Percentiles rank a stretch among this genome's conserved stretches.
Evolutionary conservation across 768 basidiomycete genomes (phyloP).

Genomic region (Lentinula sp.): DNA sequence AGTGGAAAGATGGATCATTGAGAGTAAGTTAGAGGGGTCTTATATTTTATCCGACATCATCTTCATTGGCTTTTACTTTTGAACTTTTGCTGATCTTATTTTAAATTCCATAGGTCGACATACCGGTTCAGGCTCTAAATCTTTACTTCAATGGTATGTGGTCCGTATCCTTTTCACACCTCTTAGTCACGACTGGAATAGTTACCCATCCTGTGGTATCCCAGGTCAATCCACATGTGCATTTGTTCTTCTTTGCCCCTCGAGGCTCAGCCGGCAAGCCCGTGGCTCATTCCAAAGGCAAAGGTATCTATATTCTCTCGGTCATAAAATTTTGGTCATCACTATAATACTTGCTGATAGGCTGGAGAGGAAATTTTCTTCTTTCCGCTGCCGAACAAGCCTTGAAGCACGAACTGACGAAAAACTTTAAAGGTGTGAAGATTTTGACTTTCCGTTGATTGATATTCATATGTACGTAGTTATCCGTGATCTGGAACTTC

Average conservation of each 20-base stretch:
- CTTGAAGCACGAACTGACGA: slow-evolving; percentile 91
- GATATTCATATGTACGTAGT: slow-evolving; percentile 29
- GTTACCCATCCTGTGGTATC: slow-evolving; percentile 93
- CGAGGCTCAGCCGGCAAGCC: slow-evolving; percentile 87
- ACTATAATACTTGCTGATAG: slow-evolving; percentile 22
- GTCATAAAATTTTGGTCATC: not conserved
- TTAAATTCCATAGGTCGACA: slow-evolving; percentile 66
- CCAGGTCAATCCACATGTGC: slow-evolving; percentile 90
- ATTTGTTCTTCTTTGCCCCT: slow-evolving; percentile 92
- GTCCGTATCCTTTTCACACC: not conserved
- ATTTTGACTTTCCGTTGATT: not conserved
- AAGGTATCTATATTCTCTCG: slow-evolving; percentile 45
- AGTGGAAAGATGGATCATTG: slow-evolving; percentile 90
- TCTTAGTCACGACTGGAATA: slow-evolving; percentile 17
- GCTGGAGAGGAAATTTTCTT: slow-evolving; percentile 94
- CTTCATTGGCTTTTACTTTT: slow-evolving; percentile 4
- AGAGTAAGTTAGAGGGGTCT: slow-evolving; percentile 22
- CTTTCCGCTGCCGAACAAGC: slow-evolving; percentile 91
- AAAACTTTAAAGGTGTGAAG: slow-evolving; percentile 77
- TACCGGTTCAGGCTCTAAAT: slow-evolving; percentile 84
- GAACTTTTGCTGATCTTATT: slow-evolving; percentile 1
- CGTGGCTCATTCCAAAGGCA: slow-evolving; percentile 90
- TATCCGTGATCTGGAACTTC: slow-evolving; percentile 91
- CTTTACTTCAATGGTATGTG: slow-evolving; percentile 77
- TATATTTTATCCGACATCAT: not conserved